These are phyloP conservation scores for Chimonanthus salicifolius DNA, from an alignment of 164 flowering plant genomes.

Conservation along the genomic window DNA sequence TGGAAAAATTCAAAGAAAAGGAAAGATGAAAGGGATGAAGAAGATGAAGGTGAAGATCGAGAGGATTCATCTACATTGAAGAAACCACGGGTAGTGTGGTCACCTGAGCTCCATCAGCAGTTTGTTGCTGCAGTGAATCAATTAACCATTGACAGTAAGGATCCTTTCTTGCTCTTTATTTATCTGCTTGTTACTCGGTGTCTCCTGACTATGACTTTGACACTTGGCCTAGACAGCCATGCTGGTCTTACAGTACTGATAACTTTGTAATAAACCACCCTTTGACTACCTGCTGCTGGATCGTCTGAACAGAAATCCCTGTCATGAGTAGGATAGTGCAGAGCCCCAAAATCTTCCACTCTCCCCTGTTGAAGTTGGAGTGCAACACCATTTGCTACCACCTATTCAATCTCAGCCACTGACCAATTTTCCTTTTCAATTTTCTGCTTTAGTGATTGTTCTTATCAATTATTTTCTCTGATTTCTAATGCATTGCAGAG, in stretches of 20 bases:
- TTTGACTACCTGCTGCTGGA: too few relatives aligned
- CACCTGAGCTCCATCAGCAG: conserved; percentile 88
- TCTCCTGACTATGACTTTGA: background rate
- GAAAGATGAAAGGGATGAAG: conserved; percentile 51
- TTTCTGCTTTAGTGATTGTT: background rate
- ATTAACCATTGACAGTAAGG: conserved; percentile 85
- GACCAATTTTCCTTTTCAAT: background rate
- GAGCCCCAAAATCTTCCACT: background rate
- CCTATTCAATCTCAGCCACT: background rate
- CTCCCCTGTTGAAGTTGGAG: background rate
- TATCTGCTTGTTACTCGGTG: background rate
- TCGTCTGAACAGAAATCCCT: too few relatives aligned
- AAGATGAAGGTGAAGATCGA: conserved; percentile 60
- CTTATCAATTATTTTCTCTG: background rate
- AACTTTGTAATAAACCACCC: too few relatives aligned
- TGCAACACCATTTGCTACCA: background rate
- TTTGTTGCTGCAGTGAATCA: conserved; percentile 87
- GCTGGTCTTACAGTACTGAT: background rate
- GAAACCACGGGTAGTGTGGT: conserved; percentile 96
- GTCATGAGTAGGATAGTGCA: too few relatives aligned
- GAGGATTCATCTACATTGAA: conserved; percentile 67
- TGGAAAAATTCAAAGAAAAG: conserved; percentile 65
- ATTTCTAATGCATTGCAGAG: conserved; percentile 40
- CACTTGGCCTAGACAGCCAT: background rate
- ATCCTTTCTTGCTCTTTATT: background rate